Evolutionary conservation across 2,329 filamentous ascomycete genomes (phyloP).

Genomic region (Eurotiales sp.): DNA sequence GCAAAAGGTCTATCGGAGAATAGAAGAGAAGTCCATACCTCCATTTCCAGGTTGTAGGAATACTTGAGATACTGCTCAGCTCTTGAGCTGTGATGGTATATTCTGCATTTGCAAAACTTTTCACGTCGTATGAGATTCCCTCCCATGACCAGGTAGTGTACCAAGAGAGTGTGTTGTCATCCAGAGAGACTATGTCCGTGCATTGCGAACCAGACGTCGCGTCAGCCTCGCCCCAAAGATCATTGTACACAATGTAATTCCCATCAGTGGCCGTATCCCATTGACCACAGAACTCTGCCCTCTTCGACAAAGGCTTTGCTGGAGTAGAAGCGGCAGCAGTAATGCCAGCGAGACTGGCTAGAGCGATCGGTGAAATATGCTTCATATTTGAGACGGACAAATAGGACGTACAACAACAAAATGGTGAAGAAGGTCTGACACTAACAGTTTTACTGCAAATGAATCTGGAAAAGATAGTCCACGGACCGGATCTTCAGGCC

Average conservation of each 20-base stretch:
- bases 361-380: not conserved
- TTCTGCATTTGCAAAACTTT: conserved; percentile 47
- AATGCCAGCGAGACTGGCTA: conserved; percentile 2
- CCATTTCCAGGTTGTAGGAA: conserved; percentile 47
- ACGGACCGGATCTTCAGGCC: not conserved
- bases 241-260: conserved; percentile 51
- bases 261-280: conserved; percentile 37
- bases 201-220: conserved; percentile 41
- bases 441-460: not conserved
- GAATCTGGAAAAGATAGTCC: not conserved
- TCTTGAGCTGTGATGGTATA: conserved; percentile 33
- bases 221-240: conserved; percentile 47
- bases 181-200: conserved; percentile 37
- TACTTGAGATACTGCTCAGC: conserved; percentile 36
- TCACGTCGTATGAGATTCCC: conserved; percentile 40
- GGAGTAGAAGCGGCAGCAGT: conserved; percentile 17
- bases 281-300: conserved; percentile 39
- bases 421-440: not conserved
- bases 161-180: conserved; percentile 38
- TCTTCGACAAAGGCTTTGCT: conserved; percentile 22
- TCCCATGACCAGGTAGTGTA: conserved; percentile 45
- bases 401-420: not conserved
- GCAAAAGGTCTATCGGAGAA: too few species aligned
- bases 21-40: conserved; percentile 21
- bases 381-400: conserved; percentile 1